phyloP scores from a whole-genome alignment of 345 rosid genomes.

The Rhizophora apiculata region DNA sequence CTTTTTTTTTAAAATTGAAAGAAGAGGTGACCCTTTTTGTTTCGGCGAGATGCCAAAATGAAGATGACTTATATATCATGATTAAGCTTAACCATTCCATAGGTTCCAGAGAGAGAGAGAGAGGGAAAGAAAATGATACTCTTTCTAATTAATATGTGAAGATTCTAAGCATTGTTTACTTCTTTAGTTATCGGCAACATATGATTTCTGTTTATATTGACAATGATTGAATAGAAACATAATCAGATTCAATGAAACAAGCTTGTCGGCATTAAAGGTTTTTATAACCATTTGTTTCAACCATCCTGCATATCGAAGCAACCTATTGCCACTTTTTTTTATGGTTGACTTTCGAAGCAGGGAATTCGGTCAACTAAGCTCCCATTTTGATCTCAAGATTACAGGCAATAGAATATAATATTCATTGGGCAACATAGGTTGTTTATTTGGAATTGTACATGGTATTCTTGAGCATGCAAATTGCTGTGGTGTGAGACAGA shows the following conservation, averaged over 20 bases:
- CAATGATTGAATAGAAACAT: conserved; percentile 9
- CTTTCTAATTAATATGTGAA: background rate
- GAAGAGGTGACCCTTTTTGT: too few species aligned
- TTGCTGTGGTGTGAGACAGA: background rate
- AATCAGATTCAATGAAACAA: conserved; percentile 23
- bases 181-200: background rate
- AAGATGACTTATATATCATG: too few species aligned
- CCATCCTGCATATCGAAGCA: conserved; percentile 9
- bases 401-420: background rate
- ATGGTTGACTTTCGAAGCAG: conserved; percentile 26
- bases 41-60: too few species aligned
- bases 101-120: too few species aligned
- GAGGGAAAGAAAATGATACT: too few species aligned
- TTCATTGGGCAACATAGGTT: background rate
- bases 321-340: conserved; percentile 10
- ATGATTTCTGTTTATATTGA: conserved; percentile 9
- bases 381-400: background rate
- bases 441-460: too few species aligned
- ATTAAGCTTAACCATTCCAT: too few species aligned
- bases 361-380: conserved; percentile 14
- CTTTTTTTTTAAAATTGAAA: too few species aligned
- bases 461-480: conserved; percentile 1
- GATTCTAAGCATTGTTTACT: background rate
- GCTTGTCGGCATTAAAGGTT: background rate
- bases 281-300: background rate